Conservation (phyloP, 2,329 filamentous ascomycete genomes). For the Lomentospora prolificans region DNA sequence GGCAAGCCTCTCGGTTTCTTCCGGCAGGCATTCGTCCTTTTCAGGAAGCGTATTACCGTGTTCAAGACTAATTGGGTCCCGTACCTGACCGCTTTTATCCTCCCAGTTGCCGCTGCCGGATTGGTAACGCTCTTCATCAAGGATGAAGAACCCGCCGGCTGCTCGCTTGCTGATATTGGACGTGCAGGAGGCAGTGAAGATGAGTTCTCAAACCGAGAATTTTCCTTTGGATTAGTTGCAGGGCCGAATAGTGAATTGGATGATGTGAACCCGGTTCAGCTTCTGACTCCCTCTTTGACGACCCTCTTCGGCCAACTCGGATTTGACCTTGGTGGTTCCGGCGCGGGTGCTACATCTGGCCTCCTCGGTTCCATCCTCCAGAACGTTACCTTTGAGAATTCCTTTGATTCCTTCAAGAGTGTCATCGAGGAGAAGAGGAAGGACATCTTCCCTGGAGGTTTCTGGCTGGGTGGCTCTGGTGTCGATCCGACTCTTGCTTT, state of each 20-base stretch:
- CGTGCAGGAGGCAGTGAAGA: constrained; percentile 21
- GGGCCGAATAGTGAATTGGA: constrained; percentile 26
- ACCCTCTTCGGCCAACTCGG: neutral
- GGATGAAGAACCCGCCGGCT: constrained; percentile 39
- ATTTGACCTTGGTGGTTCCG: neutral
- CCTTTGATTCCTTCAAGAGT: constrained; percentile 45
- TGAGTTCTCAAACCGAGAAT: constrained; percentile 23
- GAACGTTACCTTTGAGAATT: constrained; percentile 3
- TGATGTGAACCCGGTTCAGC: constrained; percentile 9
- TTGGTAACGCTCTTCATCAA: constrained; percentile 69
- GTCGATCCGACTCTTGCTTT: constrained; percentile 61
- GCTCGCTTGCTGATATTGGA: constrained; percentile 30
- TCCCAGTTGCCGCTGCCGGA: constrained; percentile 72
- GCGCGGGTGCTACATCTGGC: neutral
- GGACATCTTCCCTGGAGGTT: constrained; percentile 65
- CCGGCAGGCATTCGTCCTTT: constrained; percentile 63
- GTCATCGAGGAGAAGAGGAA: constrained; percentile 53
- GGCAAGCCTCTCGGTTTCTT: constrained; percentile 61
- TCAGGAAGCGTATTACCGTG: constrained; percentile 68
- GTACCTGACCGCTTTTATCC: constrained; percentile 61
- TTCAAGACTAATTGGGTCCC: constrained; percentile 70
- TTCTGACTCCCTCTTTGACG: constrained; percentile 4
- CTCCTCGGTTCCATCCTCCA: neutral
- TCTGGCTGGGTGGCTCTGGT: constrained; percentile 59
- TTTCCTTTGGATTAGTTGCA: constrained; percentile 26